Evolutionary conservation across 768 basidiomycete genomes (phyloP).

Genomic region (Leccinum longicurvipes): DNA sequence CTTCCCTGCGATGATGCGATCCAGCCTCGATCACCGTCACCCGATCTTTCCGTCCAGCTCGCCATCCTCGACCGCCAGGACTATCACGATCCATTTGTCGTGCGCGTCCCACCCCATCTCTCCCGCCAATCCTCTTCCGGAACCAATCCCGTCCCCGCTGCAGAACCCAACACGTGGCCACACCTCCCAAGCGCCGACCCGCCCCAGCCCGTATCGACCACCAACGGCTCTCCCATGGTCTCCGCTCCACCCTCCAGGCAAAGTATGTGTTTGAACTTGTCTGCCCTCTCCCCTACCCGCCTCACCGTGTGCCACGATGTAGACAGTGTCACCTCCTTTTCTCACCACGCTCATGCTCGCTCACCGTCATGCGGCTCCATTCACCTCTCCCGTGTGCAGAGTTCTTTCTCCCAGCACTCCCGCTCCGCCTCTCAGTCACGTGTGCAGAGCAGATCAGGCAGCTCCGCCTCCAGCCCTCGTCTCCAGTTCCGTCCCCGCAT

Average conservation of each 20-base stretch:
- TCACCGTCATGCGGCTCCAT: slow-evolving; percentile 24
- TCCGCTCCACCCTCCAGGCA: slow-evolving; percentile 35
- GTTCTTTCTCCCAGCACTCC: slow-evolving; percentile 28
- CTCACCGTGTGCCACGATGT: slow-evolving; percentile 7
- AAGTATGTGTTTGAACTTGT: slow-evolving; percentile 32
- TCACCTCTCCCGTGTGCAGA: slow-evolving; percentile 37
- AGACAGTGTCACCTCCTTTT: slow-evolving; percentile 30
- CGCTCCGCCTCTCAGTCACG: slow-evolving; percentile 43
- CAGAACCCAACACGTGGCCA: slow-evolving; percentile 20
- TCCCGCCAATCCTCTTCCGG: slow-evolving; percentile 28
- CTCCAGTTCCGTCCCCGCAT: slow-evolving; percentile 37
- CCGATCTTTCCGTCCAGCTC: slow-evolving; percentile 16
- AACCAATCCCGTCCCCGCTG: slow-evolving; percentile 18
- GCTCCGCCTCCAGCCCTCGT: slow-evolving; percentile 49
- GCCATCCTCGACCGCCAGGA: slow-evolving; percentile 25
- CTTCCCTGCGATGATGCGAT: slow-evolving; percentile 15
- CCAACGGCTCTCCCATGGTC: slow-evolving; percentile 15
- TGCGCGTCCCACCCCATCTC: slow-evolving; percentile 36
- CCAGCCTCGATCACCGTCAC: slow-evolving; percentile 18
- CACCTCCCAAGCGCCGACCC: slow-evolving; percentile 15
- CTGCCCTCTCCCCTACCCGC: not conserved
- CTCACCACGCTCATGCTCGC: slow-evolving; percentile 26
- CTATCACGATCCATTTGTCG: slow-evolving; percentile 44
- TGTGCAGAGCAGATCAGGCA: slow-evolving; percentile 43
- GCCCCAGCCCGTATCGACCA: slow-evolving; percentile 39